Base-by-base conservation (phyloP, 352 stramenopile species). In the Aphanomyces stellatus region DNA sequence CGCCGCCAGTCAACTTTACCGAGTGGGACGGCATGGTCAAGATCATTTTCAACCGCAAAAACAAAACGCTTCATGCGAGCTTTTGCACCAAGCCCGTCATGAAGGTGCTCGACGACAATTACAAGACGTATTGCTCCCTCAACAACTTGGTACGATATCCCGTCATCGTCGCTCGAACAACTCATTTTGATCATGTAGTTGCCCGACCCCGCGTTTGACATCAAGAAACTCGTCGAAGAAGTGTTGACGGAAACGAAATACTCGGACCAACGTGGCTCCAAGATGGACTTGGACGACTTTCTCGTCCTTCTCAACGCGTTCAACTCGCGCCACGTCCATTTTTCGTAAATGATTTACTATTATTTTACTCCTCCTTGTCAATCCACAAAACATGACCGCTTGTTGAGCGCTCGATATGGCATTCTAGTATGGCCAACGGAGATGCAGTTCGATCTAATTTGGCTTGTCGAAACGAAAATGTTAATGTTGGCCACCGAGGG, bases 1-100 rank as follows among this genome's bases (percentile, higher is more conserved):
- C 96, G 19, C 97, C 97, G n/a, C 91, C 94, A 0, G 96, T 99
- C 37, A 99, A 99, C 81, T 99, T 99, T 76, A 96, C 85, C 72
- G 97, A 99, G 80, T 99, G 97, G 97, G 97, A 99, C 76, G 97
- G 97, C 37, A 98, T 99, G 90, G 93, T 99, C 71, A 96, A 98
- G 70, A 90, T 99, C 69, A 79, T 98, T 49, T 99, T 99, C 78
- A 99, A 99, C 80, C 87, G 97, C 37, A 99, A 99, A 80, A 99
- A 99, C 80, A 99, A 99, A 85, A 99, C 96, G 35, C 78, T 99
- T 24, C 84, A 96, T 68, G 90, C 95, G 41, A 94, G 96, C 19
- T 93, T 99, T 70, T 96, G 91, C 33, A 99, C 95, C 34, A 99
- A 99, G 79, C 84, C 92, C 2, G 95, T 98, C 31, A 81, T 99